phyloP scores from a whole-genome alignment of 1,284 basidiomycete genomes.

The Mycena citricolor region DNA sequence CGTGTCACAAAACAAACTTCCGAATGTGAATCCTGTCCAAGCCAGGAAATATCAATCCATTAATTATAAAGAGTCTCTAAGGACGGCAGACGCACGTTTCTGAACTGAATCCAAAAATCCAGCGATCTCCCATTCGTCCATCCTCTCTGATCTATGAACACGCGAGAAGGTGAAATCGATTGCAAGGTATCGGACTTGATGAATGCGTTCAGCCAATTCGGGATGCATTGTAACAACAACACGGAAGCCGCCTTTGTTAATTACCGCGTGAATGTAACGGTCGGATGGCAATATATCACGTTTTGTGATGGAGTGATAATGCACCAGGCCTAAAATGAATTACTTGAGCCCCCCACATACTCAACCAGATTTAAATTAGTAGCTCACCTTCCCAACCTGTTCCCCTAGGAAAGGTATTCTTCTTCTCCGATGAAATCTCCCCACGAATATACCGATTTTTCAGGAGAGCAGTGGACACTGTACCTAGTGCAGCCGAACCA shows the following conservation, averaged over 20 bases:
- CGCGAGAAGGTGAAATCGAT: constrained; percentile 25
- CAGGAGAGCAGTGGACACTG: constrained; percentile 2
- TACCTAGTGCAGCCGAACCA: constrained; percentile 5
- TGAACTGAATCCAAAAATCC: constrained; percentile 14
- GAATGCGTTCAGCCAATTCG: constrained; percentile 14
- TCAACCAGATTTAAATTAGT: not conserved
- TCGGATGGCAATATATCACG: not conserved
- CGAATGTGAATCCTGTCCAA: constrained; percentile 18
- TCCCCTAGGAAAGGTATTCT: constrained; percentile 6
- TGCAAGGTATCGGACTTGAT: constrained; percentile 12
- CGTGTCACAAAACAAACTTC: constrained; percentile 24
- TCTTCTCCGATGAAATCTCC: not conserved
- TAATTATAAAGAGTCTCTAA: not conserved
- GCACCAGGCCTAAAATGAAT: constrained; percentile 4
- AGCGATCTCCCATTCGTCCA: constrained; percentile 24
- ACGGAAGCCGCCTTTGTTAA: constrained; percentile 7
- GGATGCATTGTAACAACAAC: constrained; percentile 21
- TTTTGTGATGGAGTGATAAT: not conserved
- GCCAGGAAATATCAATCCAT: not conserved
- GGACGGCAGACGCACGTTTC: constrained; percentile 5
- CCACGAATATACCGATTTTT: constrained; percentile 9
- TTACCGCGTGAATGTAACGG: constrained; percentile 14
- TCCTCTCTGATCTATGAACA: constrained; percentile 16
- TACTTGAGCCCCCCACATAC: no score
- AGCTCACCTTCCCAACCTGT: constrained; percentile 10